Evolutionary conservation across 345 rosid species (phyloP), one percentile per base, ranked within the genome.

Genomic region (Triadica sebifera): DNA sequence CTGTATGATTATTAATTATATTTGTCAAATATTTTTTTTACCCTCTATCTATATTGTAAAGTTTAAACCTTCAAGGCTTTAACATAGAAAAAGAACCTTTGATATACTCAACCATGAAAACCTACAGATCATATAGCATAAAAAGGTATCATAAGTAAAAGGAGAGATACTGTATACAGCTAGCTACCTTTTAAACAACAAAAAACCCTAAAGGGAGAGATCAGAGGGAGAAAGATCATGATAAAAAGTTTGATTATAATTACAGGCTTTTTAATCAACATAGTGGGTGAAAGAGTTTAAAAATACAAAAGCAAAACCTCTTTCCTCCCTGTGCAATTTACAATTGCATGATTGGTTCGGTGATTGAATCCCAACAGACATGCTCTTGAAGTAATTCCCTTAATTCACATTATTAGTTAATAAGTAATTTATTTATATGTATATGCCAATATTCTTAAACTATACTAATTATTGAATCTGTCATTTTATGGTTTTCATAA

Each of bases 301-400:
- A 43, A 43, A 6, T 0, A 43, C 8, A 80, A 84, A 75, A 73
- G 84, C 76, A 69, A 70, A 24, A 37, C 46, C 77, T 72, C 77
- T 80, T 80, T 82, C 25, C 56, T 67, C 56, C 72, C 52, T 71
- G 68, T 70, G 75, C 69, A 65, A 75, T 51, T 64, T 71, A 71
- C 79, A 20, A 69, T 4, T 19, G 17, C 60, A 76, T 84, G 78
- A 79, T 82, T 84, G 81, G 70, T 47, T 73, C 67, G 69, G 70
- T 80, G 78, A 77, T 77, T 81, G 81, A 56, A 58, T 72, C 74
- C 10, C 74, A 71, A n/a, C 74, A 73, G 70, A 75, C 81, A 62
- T 79, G 76, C 77, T 72, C 78, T 53, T 65, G 53, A 64, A 29
- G 1, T 29, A 29, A 2, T 29, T 29, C 34, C 34, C 34, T 43